Conservation (phyloP, 768 basidiomycete genomes). For the Hebeloma cylindrosporum region DNA sequence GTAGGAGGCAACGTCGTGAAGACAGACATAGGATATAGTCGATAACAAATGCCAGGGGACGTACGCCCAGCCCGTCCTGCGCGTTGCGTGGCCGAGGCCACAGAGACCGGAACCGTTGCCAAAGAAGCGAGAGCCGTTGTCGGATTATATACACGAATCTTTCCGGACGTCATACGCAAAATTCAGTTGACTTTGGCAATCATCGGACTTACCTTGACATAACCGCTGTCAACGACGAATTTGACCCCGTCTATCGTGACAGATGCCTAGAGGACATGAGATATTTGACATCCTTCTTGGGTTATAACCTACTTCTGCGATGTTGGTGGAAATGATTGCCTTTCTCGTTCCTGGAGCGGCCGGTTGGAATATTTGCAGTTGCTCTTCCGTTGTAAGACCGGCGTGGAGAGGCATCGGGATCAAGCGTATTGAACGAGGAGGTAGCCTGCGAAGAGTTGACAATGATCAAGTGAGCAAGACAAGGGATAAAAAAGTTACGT, state of each 20-base stretch:
- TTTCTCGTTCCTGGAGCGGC: conserved; percentile 78
- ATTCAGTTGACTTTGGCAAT: too few species aligned
- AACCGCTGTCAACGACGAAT: conserved; percentile 92
- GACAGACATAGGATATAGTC: conserved; percentile 73
- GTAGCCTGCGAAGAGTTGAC: conserved; percentile 37
- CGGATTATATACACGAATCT: conserved; percentile 93
- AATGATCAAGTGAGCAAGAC: conserved; percentile 1
- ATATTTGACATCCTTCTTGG: too few species aligned
- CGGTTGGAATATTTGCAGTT: conserved; percentile 80
- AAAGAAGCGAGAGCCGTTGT: conserved; percentile 83
- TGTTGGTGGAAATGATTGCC: conserved; percentile 91
- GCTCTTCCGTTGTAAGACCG: conserved; percentile 85
- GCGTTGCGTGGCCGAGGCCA: conserved; percentile 89
- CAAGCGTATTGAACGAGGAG: conserved; percentile 55
- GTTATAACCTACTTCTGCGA: conserved; percentile 70
- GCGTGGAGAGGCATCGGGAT: conserved; percentile 82
- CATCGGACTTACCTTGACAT: conserved; percentile 72
- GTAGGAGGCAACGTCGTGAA: conserved; percentile 62
- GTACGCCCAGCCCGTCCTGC: conserved; percentile 96
- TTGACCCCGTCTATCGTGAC: conserved; percentile 96
- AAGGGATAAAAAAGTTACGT: conserved; percentile 35
- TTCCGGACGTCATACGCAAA: conserved; percentile 1
- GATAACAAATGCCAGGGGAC: conserved; percentile 87
- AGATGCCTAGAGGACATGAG: conserved; percentile 60
- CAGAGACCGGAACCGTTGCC: conserved; percentile 77